Conservation (phyloP, 108 stramenopile species). For the Skeletonema marinoi region DNA sequence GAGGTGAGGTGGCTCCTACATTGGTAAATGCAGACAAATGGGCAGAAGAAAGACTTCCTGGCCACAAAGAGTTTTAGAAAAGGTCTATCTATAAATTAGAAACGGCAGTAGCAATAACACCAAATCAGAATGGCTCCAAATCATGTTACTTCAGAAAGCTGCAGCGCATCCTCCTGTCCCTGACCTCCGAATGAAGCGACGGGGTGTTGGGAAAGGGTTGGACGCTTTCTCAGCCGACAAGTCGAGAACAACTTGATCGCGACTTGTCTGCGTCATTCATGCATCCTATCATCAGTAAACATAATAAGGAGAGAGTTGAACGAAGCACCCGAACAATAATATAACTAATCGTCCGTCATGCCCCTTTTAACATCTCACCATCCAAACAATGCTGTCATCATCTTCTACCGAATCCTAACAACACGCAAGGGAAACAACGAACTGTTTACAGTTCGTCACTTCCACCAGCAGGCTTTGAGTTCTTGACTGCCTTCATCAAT, state of each 20-base stretch:
- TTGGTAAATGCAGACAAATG: no score
- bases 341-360: constrained; percentile 2
- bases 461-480: constrained; percentile 13
- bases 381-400: neutral
- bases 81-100: neutral
- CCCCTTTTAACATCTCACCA: neutral
- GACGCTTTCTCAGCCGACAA: constrained; percentile 25
- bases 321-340: neutral
- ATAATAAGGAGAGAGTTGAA: neutral
- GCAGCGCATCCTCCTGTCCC: constrained; percentile 38
- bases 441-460: constrained; percentile 47
- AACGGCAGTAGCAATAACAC: neutral
- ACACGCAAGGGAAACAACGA: neutral
- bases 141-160: constrained; percentile 1
- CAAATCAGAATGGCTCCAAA: neutral
- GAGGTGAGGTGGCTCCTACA: no score
- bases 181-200: constrained; percentile 39
- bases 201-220: constrained; percentile 28
- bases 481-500: constrained; percentile 46
- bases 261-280: constrained; percentile 25
- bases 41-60: no score
- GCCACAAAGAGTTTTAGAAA: neutral
- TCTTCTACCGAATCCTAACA: neutral
- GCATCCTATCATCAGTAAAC: constrained; percentile 24
- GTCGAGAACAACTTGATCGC: neutral